Base-by-base conservation (phyloP, 805 yeast species). In the Candida nonsorbophila region DNA sequence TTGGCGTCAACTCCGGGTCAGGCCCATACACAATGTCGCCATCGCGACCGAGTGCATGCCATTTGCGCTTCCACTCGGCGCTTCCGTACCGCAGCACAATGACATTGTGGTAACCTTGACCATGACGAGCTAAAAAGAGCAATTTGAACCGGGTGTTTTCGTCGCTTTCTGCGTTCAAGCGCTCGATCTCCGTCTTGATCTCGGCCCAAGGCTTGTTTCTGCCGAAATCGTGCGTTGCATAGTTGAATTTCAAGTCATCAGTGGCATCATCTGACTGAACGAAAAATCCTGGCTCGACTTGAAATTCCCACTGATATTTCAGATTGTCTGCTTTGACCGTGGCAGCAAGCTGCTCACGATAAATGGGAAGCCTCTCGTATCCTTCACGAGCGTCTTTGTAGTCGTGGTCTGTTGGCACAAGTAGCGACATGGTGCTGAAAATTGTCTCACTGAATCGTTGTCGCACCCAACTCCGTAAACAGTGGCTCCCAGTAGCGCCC, bases 81-180 rank as follows among this genome's bases (percentile, higher is more conserved):
- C 62, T 29, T 6, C 84, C 84, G 42, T 76, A 77, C 36, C 70
- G 63, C 16, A 50, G 54, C 10, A 76, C 74, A 3, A 73, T 67
- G 20, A 62, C 56, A 42, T 79, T 79, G 38, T 79, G 87, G 45
- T 55, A 72, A 0, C 86, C 86, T 49, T 79, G 83, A 7, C 85
- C 86, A 42, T 79, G 86, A 44, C 86, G 61, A 4, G 81, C 79
- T 30, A 74, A 59, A 29, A 74, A 67, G 3, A 77, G 33, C 24
- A 77, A 42, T 41, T 75, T 77, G 46, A 62, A 73, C 15, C 32
- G 18, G 4, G 9, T 27, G 19, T 29, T 59, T 2, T 38, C 38
- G 0, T 39, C 33, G 16, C 67, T 59, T 5, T 40, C 20, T 3
- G 29, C 29, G 35, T 69, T 69, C 37, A 70, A 47, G 6, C 42